phyloP scores from a whole-genome alignment of 805 yeast genomes.

The Starmerella roubikii region DNA sequence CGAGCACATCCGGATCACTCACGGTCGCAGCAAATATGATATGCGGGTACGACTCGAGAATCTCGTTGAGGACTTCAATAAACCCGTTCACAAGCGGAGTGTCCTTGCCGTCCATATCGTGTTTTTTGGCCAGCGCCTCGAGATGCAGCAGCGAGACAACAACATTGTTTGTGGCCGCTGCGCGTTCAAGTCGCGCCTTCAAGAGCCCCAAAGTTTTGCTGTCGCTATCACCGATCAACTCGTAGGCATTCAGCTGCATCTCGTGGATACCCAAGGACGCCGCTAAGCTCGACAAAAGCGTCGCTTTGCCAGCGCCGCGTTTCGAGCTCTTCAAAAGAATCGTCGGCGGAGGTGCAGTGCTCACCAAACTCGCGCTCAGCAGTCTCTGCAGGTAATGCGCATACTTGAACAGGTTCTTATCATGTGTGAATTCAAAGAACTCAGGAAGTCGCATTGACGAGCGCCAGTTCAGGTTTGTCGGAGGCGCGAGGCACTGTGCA shows the following conservation, averaged over 20 bases:
- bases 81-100: conserved; percentile 35
- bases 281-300: conserved; percentile 43
- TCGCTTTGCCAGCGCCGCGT: conserved; percentile 68
- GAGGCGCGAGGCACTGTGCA: conserved; percentile 26
- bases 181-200: conserved; percentile 60
- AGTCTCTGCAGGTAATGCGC: conserved; percentile 42
- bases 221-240: conserved; percentile 55
- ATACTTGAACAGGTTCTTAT: conserved; percentile 34
- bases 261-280: conserved; percentile 50
- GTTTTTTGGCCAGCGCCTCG: conserved; percentile 56
- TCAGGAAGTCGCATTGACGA: conserved; percentile 35
- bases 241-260: conserved; percentile 56
- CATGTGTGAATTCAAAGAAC: conserved; percentile 15
- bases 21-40: conserved; percentile 52
- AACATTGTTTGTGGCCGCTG: conserved; percentile 31
- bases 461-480: conserved; percentile 31
- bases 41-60: neutral
- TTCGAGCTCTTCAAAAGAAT: conserved; percentile 54
- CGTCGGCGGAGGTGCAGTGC: conserved; percentile 32
- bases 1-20: conserved; percentile 53
- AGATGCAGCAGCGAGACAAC: conserved; percentile 54
- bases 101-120: conserved; percentile 43
- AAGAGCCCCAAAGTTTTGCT: conserved; percentile 66
- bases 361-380: conserved; percentile 34
- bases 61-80: conserved; percentile 42